These are phyloP conservation scores for Naematelia encephala DNA, from an alignment of 768 basidiomycete genomes.

Conservation along the genomic window DNA sequence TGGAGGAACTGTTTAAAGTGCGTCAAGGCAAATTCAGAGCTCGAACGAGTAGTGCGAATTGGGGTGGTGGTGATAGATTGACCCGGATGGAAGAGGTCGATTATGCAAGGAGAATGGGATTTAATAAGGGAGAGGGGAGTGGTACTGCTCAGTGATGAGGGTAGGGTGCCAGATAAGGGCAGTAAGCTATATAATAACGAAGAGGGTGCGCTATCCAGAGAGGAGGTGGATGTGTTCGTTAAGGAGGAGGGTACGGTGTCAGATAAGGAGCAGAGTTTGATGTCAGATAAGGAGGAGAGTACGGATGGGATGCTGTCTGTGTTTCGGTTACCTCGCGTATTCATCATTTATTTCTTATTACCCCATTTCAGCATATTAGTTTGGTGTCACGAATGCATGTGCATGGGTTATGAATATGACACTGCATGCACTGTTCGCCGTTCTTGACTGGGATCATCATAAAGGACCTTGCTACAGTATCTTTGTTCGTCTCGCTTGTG, in stretches of 20 bases:
- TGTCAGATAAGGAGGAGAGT: too few relatives aligned
- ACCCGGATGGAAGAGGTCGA: constrained; percentile 79
- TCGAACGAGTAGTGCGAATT: constrained; percentile 90
- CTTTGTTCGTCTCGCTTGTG: too few relatives aligned
- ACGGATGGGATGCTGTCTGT: too few relatives aligned
- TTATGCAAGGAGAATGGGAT: constrained; percentile 90
- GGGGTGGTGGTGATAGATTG: constrained; percentile 86
- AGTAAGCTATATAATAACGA: neutral
- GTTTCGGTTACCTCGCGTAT: too few relatives aligned
- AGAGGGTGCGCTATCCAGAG: neutral
- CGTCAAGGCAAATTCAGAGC: constrained; percentile 74
- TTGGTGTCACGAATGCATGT: neutral
- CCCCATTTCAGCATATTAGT: too few relatives aligned
- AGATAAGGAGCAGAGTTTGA: neutral
- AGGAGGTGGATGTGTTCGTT: neutral
- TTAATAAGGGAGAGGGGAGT: constrained; percentile 21
- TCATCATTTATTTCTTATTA: neutral
- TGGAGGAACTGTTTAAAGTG: constrained; percentile 84
- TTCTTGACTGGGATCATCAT: too few relatives aligned
- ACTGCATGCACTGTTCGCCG: too few relatives aligned
- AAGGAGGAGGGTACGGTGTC: neutral
- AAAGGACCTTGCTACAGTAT: too few relatives aligned
- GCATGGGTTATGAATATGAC: too few relatives aligned
- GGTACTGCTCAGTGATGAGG: neutral
- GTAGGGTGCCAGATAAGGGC: neutral